phyloP scores from a whole-genome alignment of 2,329 filamentous ascomycete species.

The Corniculantispora saksenae region DNA sequence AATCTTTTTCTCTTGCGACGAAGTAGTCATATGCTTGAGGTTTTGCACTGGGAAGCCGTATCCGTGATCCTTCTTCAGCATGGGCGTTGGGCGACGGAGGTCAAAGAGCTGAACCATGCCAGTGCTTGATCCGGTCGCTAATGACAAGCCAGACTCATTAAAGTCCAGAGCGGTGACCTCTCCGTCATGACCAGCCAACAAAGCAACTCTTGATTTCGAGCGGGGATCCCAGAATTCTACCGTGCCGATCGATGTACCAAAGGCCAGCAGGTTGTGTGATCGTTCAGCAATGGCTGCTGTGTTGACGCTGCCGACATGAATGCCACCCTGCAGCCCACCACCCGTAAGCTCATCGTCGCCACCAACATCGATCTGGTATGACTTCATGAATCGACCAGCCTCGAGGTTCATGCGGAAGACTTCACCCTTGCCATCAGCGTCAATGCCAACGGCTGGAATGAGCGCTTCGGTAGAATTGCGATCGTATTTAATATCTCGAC shows the following conservation, averaged over 20 bases:
- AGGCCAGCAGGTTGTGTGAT: slow-evolving; percentile 87
- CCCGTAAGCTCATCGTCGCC: slow-evolving; percentile 74
- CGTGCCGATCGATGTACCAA: slow-evolving; percentile 92
- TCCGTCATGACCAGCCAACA: slow-evolving; percentile 67
- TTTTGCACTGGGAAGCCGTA: slow-evolving; percentile 93
- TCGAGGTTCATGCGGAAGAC: slow-evolving; percentile 93
- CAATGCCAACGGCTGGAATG: slow-evolving; percentile 84
- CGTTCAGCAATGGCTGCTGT: slow-evolving; percentile 82
- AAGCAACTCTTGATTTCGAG: slow-evolving; percentile 76
- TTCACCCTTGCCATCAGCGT: slow-evolving; percentile 82
- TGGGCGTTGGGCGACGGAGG: slow-evolving; percentile 79
- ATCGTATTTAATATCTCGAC: slow-evolving; percentile 85
- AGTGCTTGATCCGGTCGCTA: slow-evolving; percentile 84
- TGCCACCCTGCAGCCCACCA: slow-evolving; percentile 80
- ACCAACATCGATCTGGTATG: slow-evolving; percentile 88
- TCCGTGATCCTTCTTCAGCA: slow-evolving; percentile 92
- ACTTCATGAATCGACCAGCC: slow-evolving; percentile 88
- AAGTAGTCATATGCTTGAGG: slow-evolving; percentile 69
- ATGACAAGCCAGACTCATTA: slow-evolving; percentile 76
- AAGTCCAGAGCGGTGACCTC: slow-evolving; percentile 89
- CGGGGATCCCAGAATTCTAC: slow-evolving; percentile 96
- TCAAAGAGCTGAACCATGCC: slow-evolving; percentile 92
- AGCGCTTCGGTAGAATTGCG: slow-evolving; percentile 79
- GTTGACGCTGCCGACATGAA: slow-evolving; percentile 84
- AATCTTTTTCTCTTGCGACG: slow-evolving; percentile 80